A percentile compares a stretch with the other conserved stretches of the same genome.
These are phyloP conservation scores for Elongisporangium senticosum DNA, from an alignment of 352 stramenopile genomes.

Conservation along the genomic window DNA sequence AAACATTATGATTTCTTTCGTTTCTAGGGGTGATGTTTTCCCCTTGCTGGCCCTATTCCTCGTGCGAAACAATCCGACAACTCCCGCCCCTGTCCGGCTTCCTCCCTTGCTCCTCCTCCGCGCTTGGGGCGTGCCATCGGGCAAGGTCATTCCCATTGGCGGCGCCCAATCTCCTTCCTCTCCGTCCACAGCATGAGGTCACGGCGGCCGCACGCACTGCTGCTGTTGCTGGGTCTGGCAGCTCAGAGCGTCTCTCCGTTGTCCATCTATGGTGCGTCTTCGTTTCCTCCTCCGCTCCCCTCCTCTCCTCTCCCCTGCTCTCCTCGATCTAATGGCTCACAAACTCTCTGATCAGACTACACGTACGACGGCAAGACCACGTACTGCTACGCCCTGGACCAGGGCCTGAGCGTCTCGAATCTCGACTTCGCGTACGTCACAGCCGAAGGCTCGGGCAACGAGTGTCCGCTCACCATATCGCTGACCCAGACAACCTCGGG, in stretches of 20 bases:
- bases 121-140: too few species aligned
- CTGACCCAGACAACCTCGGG: conserved; percentile 40
- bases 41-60: background rate
- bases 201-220: conserved; percentile 3
- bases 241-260: background rate
- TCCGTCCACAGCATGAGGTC: conserved; percentile 1
- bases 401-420: conserved; percentile 63
- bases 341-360: conserved; percentile 41
- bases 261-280: background rate
- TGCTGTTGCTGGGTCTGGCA: background rate
- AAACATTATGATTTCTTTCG: background rate
- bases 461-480: conserved; percentile 59
- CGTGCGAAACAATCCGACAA: background rate
- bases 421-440: conserved; percentile 68
- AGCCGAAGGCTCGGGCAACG: conserved; percentile 25
- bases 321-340: background rate
- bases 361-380: conserved; percentile 65
- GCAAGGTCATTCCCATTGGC: background rate
- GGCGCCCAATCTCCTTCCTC: conserved; percentile 1
- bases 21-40: background rate
- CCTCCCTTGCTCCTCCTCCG: background rate
- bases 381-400: conserved; percentile 80
- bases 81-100: background rate
- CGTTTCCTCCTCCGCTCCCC: background rate
- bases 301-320: background rate